Conservation (phyloP, 139 green algal genomes). For the Micractinium conductrix region DNA sequence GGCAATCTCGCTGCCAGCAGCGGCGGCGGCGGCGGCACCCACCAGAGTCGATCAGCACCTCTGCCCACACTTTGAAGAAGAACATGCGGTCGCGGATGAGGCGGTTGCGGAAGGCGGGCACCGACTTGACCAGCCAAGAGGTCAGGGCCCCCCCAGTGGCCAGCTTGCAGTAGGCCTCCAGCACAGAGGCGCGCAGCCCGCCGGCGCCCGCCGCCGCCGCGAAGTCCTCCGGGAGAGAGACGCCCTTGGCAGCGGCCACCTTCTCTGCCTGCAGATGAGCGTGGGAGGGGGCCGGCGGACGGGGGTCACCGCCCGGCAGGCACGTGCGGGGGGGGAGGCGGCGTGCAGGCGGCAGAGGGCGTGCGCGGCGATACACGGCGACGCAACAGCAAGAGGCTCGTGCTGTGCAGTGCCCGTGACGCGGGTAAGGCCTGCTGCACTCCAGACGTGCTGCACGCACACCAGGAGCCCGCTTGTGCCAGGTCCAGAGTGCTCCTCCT, state of each 20-base stretch:
- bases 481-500: too few relatives aligned
- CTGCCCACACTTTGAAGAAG: constrained; percentile 89
- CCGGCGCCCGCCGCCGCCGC: constrained; percentile 40
- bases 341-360: too few relatives aligned
- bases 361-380: too few relatives aligned
- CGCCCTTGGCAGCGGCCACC: constrained; percentile 58
- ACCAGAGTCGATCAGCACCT: constrained; percentile 93
- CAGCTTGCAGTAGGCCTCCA: constrained; percentile 51
- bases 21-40: too few relatives aligned
- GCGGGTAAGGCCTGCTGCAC: too few relatives aligned
- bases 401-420: too few relatives aligned
- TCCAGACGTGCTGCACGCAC: too few relatives aligned
- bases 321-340: too few relatives aligned
- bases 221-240: constrained; percentile 67
- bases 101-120: constrained; percentile 83
- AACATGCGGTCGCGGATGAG: constrained; percentile 86
- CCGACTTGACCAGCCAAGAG: constrained; percentile 56
- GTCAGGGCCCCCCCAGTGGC: constrained; percentile 48
- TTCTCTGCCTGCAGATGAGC: constrained; percentile 49
- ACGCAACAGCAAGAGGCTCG: too few relatives aligned
- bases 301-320: not conserved
- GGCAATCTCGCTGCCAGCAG: too few relatives aligned
- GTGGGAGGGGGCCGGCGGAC: not conserved
- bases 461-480: too few relatives aligned
- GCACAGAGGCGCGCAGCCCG: constrained; percentile 48